phyloP scores from a whole-genome alignment of 768 basidiomycete species.

The Russula foetens region DNA sequence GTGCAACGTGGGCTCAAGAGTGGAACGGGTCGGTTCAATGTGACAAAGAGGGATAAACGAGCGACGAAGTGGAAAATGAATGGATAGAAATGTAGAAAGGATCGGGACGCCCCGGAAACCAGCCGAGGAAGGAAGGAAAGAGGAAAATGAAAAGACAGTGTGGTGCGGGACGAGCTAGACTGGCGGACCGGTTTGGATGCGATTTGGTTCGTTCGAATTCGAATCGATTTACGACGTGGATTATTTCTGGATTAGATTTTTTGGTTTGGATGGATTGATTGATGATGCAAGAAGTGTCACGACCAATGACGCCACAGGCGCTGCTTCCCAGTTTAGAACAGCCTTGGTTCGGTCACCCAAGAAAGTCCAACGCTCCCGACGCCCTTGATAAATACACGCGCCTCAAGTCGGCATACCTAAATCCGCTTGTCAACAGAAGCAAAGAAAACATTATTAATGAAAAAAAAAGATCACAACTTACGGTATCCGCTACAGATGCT shows the following conservation, averaged over 20 bases:
- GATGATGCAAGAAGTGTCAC: not conserved
- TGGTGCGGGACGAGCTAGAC: not conserved
- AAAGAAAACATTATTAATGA: not conserved
- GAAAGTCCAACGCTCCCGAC: slow-evolving; percentile 20
- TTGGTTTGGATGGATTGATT: not conserved
- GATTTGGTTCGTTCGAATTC: not conserved
- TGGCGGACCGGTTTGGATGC: slow-evolving; percentile 5
- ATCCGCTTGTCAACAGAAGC: slow-evolving; percentile 11
- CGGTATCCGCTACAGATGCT: slow-evolving; percentile 19
- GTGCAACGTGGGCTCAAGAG: slow-evolving; percentile 3
- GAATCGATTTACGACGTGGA: not conserved
- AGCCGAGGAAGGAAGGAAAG: slow-evolving; percentile 11
- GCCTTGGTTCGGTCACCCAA: slow-evolving; percentile 13
- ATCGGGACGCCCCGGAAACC: slow-evolving; percentile 9
- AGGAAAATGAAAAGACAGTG: not conserved
- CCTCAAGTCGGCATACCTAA: slow-evolving; percentile 21
- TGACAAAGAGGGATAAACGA: not conserved
- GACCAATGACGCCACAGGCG: not conserved
- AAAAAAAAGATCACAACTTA: slow-evolving; percentile 1
- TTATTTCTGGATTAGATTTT: not conserved
- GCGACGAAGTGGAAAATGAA: slow-evolving; percentile 1
- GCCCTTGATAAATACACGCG: slow-evolving; percentile 17
- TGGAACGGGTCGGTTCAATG: slow-evolving; percentile 3
- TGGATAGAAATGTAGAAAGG: not conserved
- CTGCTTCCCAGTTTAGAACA: slow-evolving; percentile 14